Base-by-base conservation (phyloP, 306 rosid genomes). In the Hylodesmum podocarpum region DNA sequence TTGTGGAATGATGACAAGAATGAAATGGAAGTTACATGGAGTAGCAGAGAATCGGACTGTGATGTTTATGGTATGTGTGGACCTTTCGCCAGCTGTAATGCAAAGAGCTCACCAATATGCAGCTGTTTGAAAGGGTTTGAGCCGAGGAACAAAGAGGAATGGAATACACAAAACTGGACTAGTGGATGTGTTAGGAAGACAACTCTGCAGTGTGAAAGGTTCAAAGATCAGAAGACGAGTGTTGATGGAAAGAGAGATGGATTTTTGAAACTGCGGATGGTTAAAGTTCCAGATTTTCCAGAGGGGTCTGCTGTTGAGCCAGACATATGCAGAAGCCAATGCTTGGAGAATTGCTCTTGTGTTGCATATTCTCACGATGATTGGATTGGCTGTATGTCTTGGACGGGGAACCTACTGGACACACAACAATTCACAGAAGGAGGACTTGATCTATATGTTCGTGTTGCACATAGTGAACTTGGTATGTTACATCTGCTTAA, bases 1-100 rank as follows among this genome's bases (percentile, higher is more conserved):
- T 0, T 0, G 14, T 80, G 62, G 79, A 0, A 47, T 41, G 19
- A 47, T 14, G 64, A 29, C 31, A 19, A 1, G 22, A 7, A 3
- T 12, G n/a, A 61, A 36, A 75, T 79, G 69, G 1, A 2, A 2
- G 8, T 50, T 14, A 0, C 1, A 15, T 57, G 50, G 13, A 27
- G 3, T 9, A 8, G 47, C 13, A 8, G 4, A 25, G 2, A 3
- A 1, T 74, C 82, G 0, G 40, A 4, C 0, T 87, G 96, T 41
- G 82, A 82, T 61, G 33, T 15, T 19, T 86, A 84, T 14, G 77
- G 84, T 8, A 29, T 14, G 0, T 91, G 96, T 78, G 96, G 91
- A 6, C 22, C 47, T 1, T 80, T 77, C 47, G 43, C 82, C 28
- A 78, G 31, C 1, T 86, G 93, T 61, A 57, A 27, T 63, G 21